Evolutionary conservation across 257 asterid genomes (phyloP), one percentile per base, ranked within the genome.

Genomic region (Vinca minor): DNA sequence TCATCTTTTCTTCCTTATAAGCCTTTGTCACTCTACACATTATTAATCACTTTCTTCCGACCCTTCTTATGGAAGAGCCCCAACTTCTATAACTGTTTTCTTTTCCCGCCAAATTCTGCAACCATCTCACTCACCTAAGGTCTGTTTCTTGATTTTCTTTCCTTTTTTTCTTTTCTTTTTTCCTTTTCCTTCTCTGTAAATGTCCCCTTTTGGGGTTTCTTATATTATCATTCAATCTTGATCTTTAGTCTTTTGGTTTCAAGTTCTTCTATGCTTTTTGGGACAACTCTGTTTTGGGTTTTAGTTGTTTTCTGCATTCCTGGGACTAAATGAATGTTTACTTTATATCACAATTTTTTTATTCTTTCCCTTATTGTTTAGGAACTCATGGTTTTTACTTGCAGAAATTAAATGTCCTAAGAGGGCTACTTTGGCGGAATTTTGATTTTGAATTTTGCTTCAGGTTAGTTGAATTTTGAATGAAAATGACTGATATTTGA

Each of bases 101-200:
- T 10, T 5, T 15, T 0, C 45, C 67, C 45, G 25, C 58, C 67
- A 29, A 44, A 28, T 17, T 57, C 45, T 63, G 53, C 10, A n/a
- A 38, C 38, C n/a, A 45, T 31, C 28, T 58, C 18, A 50, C 34
- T 13, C 26, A n/a, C 28, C 17, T 50, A 47, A 62, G 73, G 73
- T 61, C 44, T 26, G 26, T 61, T 69, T 61, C 47, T 5, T 36
- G n/a, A 2, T 34, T 34, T 34, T n/a, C n/a, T 7, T 34, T n/a
- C n/a, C n/a, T n/a, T n/a, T n/a, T n/a, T n/a, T n/a, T n/a, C n/a
- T n/a, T n/a, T n/a, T n/a, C n/a, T n/a, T n/a, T 4, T 36, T 61
- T 70, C 50, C 3, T 49, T 63, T 59, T 10, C 46, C 42, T 7
- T 25, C 31, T 64, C 29, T 38, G 54, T 49, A 32, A 14, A 20